Conservation (phyloP, 1,284 basidiomycete species). For the Entoloma clypeatum region DNA sequence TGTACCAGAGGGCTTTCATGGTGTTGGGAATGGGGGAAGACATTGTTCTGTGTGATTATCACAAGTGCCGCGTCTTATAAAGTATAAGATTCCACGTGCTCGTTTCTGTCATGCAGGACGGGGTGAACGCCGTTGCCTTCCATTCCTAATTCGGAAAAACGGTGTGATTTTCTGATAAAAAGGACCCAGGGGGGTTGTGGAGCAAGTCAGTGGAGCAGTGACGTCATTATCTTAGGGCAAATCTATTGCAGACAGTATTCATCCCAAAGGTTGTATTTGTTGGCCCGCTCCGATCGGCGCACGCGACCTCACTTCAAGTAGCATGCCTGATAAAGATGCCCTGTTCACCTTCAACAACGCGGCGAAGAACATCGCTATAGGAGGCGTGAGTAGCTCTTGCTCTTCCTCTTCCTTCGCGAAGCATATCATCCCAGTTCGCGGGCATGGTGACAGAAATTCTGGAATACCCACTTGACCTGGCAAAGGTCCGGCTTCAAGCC, state of each 20-base stretch:
- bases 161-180: too few relatives aligned
- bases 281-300: neutral
- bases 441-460: constrained; percentile 70
- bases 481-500: constrained; percentile 82
- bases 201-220: too few relatives aligned
- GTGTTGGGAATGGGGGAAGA: constrained; percentile 19
- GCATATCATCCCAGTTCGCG: constrained; percentile 45
- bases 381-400: constrained; percentile 39
- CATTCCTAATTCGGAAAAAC: too few relatives aligned
- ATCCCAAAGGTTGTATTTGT: neutral
- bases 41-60: constrained; percentile 8
- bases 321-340: constrained; percentile 4
- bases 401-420: constrained; percentile 1
- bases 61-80: too few relatives aligned
- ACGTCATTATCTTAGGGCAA: too few relatives aligned
- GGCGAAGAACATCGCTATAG: constrained; percentile 42
- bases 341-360: constrained; percentile 14
- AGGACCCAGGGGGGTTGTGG: too few relatives aligned
- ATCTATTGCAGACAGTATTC: too few relatives aligned
- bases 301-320: constrained; percentile 12
- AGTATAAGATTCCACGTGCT: too few relatives aligned
- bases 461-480: constrained; percentile 71
- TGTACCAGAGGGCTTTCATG: constrained; percentile 37
- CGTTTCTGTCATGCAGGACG: too few relatives aligned
- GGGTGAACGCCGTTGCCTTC: too few relatives aligned